Evolutionary conservation across 352 stramenopile species (phyloP), one percentile per base, ranked within the genome.

Genomic region (Pythium folliculosum): DNA sequence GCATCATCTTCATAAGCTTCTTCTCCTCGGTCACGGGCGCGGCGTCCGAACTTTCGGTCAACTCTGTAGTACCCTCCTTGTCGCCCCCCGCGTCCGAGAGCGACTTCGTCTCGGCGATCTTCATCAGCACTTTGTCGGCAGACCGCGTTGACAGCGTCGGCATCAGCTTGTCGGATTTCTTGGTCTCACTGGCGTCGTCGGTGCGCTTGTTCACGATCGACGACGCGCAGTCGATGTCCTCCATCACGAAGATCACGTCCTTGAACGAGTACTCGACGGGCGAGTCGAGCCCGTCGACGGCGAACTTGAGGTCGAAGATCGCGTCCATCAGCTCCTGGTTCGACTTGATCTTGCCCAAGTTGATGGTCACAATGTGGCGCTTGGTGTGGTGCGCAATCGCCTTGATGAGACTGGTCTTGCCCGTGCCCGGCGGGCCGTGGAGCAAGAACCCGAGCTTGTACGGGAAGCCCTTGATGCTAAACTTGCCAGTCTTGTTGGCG

Each of bases 231-330:
- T 97, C 90, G 51, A 96, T 86, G 76, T 96, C 88, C 64, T 97
- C 88, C 81, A 97, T 94, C 21, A 97, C 90, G 65, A 93, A 97
- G 16, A 97, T 86, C 22, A 95, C 75, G 63, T 97, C 84, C 27
- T 93, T 82, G 64, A 95, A 93, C 16, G 44, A 66, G 55, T 96
- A 81, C 43, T 79, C 77, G 2, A 94, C 70, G 0, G 86, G 84
- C 38, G 84, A 78, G 27, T 94, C 84, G 44, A 90, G 61, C 0
- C 78, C 86, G 0, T 82, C 58, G 4, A 95, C 82, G 0, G 55
- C 53, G 50, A 90, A 94, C 22, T 69, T 76, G 52, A 91, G 75
- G 55, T 95, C 84, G 66, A 95, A 94, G 27, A 95, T 75, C n/a
- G 87, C 75, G 57, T 93, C 81, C 68, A 93, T 80, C 35, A 96